A percentile compares a stretch with the other conserved stretches of the same genome.
phyloP scores from a whole-genome alignment of 2,329 filamentous ascomycete species.

The Cladosporium austrohemisphaericum region DNA sequence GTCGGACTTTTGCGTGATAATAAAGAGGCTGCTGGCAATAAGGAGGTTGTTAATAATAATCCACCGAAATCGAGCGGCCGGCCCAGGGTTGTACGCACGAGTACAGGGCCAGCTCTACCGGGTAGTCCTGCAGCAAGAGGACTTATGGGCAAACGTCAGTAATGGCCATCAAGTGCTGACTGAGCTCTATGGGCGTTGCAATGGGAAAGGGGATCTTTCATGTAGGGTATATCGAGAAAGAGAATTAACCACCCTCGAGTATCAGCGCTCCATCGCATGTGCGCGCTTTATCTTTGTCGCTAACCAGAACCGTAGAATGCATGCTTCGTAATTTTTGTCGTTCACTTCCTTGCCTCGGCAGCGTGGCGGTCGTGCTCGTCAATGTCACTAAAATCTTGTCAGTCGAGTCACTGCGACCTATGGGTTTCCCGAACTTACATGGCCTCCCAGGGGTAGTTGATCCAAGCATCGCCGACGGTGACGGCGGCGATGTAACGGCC shows the following conservation, averaged over 20 bases:
- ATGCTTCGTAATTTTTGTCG: constrained; percentile 11
- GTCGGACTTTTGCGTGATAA: neutral
- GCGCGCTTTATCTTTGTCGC: constrained; percentile 10
- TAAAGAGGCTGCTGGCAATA: neutral
- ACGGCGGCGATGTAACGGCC: constrained; percentile 78
- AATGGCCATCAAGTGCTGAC: too few species aligned
- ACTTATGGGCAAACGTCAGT: neutral
- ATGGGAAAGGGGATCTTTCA: constrained; percentile 4
- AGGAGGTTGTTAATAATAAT: too few species aligned
- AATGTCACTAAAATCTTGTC: constrained; percentile 17
- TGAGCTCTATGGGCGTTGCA: neutral
- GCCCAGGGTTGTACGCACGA: neutral
- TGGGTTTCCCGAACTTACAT: constrained; percentile 57
- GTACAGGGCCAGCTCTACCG: neutral
- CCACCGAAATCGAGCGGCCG: too few species aligned
- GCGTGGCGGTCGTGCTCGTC: constrained; percentile 19
- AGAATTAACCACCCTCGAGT: constrained; percentile 4
- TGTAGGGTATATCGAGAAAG: constrained; percentile 15
- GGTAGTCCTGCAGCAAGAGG: neutral
- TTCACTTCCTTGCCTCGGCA: constrained; percentile 12
- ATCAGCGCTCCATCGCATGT: constrained; percentile 4
- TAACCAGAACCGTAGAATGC: constrained; percentile 13
- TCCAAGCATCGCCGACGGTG: constrained; percentile 93
- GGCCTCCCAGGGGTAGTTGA: constrained; percentile 98
- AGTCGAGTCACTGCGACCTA: too few species aligned